Evolutionary conservation across 139 green algal species (phyloP).

Genomic region (Chlamydomonas eustigma): DNA sequence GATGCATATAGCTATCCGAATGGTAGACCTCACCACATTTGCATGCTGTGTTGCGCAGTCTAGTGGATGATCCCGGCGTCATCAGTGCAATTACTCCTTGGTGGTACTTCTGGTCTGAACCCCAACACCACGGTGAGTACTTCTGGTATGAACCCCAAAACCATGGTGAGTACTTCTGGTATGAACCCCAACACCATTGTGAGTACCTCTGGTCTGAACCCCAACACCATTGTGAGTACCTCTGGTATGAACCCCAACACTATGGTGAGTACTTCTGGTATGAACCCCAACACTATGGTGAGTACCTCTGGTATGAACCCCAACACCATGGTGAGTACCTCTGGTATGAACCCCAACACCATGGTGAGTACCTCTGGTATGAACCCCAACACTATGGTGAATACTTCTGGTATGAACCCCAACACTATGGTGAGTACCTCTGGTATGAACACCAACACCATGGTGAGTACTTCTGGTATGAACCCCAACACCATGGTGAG

Average conservation of each 20-base stretch:
- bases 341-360: too few relatives aligned
- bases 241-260: too few relatives aligned
- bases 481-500: constrained; percentile 63
- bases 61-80: constrained; percentile 80
- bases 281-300: constrained; percentile 50
- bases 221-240: too few relatives aligned
- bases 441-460: too few relatives aligned
- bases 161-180: constrained; percentile 52
- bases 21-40: too few relatives aligned
- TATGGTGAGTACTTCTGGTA: constrained; percentile 42
- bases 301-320: too few relatives aligned
- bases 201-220: too few relatives aligned
- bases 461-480: constrained; percentile 66
- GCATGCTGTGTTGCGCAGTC: constrained; percentile 54
- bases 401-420: too few relatives aligned
- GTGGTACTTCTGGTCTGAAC: constrained; percentile 69
- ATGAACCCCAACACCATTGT: too few relatives aligned
- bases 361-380: too few relatives aligned
- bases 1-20: too few relatives aligned
- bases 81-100: constrained; percentile 65
- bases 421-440: constrained; percentile 43
- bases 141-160: too few relatives aligned
- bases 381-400: constrained; percentile 47
- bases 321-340: constrained; percentile 44
- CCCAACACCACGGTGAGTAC: constrained; percentile 45